Evolutionary conservation across 768 basidiomycete genomes (phyloP), one percentile per base, ranked within the genome.

Genomic region (Russula earlei): DNA sequence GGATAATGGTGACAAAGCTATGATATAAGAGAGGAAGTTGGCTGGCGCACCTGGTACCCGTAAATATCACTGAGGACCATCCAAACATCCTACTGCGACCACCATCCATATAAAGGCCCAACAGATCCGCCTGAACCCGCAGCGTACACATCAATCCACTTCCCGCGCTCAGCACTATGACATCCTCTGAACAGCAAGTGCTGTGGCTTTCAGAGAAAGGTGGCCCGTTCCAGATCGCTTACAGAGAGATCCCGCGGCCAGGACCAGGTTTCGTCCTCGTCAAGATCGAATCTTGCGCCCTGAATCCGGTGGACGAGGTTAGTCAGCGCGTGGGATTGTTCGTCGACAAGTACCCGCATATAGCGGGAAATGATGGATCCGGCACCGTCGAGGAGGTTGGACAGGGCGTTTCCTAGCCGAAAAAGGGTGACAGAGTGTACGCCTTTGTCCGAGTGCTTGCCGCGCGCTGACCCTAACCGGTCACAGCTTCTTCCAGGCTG

Each of bases 381-480:
- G 68, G 69, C 10, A 59, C 44, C 5, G 58, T 70, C 7, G 61
- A 62, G 22, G 58, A 62, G 22, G 59, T 68, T 33, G 68, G 69
- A 8, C 58, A 63, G 38, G 65, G 61, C 3, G 69, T 69, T 2
- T 49, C 48, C 6, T 45, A 53, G 34, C 49, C 67, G 53, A 63
- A 62, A 24, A 52, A 54, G 10, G 68, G 69, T 4, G 67, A 68
- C 53, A 65, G 59, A 48, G 65, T 70, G 64, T 61, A 22, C 31
- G 52, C 49, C 17, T 7, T 10, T 29, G 19, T 2, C 3, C 7
- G 29, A 27, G 4, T 17, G 5, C 17, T 9, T 5, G 4, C 4
- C 2, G 15, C 8, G 11, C 17, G 20, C 33, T 49, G 15, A 24
- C 42, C 17, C 17, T 6, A 15, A 37, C n/a, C 17, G 2, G 20